A percentile compares a stretch with the other conserved stretches of the same genome.
Evolutionary conservation across 306 rosid species (phyloP).

Genomic region (Castanea sativa): DNA sequence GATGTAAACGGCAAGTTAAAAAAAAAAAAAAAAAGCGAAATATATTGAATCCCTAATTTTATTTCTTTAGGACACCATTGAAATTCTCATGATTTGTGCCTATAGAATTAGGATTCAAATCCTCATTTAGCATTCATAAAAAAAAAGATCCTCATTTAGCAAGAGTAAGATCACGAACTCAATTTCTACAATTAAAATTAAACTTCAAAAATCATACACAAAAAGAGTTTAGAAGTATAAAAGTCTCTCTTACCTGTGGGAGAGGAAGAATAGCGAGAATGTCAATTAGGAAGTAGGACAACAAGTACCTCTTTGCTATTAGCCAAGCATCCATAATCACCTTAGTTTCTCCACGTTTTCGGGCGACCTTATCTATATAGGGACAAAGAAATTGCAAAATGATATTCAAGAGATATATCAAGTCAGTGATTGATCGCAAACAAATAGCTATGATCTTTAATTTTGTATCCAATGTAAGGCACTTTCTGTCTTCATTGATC

Average conservation of each 20-base stretch:
- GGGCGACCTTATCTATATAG: constrained; percentile 55
- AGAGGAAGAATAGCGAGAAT: constrained; percentile 94
- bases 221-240: not conserved
- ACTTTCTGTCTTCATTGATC: constrained; percentile 56
- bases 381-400: constrained; percentile 82
- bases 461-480: constrained; percentile 60
- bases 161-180: too few species aligned
- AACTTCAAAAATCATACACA: too few species aligned
- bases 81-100: too few species aligned
- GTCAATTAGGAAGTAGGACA: constrained; percentile 76
- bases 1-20: too few species aligned
- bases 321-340: not conserved
- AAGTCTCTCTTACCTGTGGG: constrained; percentile 57
- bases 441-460: constrained; percentile 66
- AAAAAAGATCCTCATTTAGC: too few species aligned
- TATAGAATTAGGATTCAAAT: too few species aligned
- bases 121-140: too few species aligned
- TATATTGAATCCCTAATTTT: too few species aligned
- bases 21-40: too few species aligned
- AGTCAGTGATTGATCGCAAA: constrained; percentile 75
- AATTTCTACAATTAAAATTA: too few species aligned
- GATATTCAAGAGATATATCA: constrained; percentile 72
- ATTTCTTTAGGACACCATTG: too few species aligned
- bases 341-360: not conserved
- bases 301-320: not conserved